Percentiles rank a stretch among this genome's conserved stretches.
These are phyloP conservation scores for Ambrosiella cleistominuta DNA, from an alignment of 2,329 filamentous ascomycete genomes.

Conservation along the genomic window DNA sequence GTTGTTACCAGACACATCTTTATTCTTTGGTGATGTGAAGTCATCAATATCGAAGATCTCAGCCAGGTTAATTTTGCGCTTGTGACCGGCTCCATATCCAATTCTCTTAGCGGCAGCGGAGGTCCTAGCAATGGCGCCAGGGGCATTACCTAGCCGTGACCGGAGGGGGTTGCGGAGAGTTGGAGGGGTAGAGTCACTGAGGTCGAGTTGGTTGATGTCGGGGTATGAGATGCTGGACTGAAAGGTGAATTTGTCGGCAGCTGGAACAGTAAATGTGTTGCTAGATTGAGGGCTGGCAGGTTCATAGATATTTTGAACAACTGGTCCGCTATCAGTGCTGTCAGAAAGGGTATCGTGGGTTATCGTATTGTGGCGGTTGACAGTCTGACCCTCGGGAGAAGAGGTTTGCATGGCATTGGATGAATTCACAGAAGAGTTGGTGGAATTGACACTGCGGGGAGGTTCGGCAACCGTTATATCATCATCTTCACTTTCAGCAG, in stretches of 20 bases:
- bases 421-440: constrained; percentile 14
- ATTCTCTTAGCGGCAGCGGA: constrained; percentile 23
- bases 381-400: constrained; percentile 13
- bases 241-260: constrained; percentile 50
- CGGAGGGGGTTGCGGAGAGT: constrained; percentile 6
- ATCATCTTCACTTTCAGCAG: constrained; percentile 53
- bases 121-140: constrained; percentile 13
- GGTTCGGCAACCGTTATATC: constrained; percentile 31
- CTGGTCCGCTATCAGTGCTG: neutral
- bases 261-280: constrained; percentile 26
- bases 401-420: constrained; percentile 16
- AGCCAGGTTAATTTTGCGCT: constrained; percentile 54
- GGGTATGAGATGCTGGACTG: constrained; percentile 42
- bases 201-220: constrained; percentile 42
- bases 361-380: neutral
- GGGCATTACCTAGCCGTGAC: neutral
- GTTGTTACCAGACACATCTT: constrained; percentile 36
- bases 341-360: neutral
- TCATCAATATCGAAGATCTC: constrained; percentile 60
- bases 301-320: neutral
- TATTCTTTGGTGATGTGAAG: constrained; percentile 46
- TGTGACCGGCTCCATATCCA: constrained; percentile 49
- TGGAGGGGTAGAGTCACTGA: constrained; percentile 31
- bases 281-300: neutral
- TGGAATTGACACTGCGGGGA: constrained; percentile 18